Evolutionary conservation across 225 moss, liverwort and hornwort genomes (phyloP), one percentile per base, ranked within the genome.

Genomic region (Polytrichum formosum): DNA sequence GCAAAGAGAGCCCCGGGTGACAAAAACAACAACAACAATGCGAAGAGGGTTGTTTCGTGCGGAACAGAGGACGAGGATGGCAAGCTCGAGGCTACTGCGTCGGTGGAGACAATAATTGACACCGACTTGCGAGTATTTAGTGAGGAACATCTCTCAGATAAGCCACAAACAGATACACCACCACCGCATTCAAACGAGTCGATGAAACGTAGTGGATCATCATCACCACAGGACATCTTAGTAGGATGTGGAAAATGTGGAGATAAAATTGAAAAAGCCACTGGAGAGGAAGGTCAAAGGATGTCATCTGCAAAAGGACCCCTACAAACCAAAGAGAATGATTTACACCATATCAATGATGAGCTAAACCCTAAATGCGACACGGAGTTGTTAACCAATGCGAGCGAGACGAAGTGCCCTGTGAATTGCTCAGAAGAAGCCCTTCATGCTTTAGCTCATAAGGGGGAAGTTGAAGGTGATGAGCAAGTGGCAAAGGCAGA

Each of bases 71-170:
- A 27, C 20, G 75, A 72, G 67, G 74, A 79, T 27, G 62, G 70
- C 13, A 61, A 82, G 26, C 18, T 77, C 18, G 67, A 70, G 19
- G 5, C 61, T 5, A 53, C 7, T 26, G 25, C 19, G 26, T 72
- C 71, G 31, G 31, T 26, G 5, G 30, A 82, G 28, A 71, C 67
- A 26, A 63, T 31, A 18, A 20, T 70, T 30, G 70, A 70, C 56
- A 56, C 63, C 10, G 63, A 76, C 46, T 66, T 76, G 55, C 65
- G 21, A 29, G n/a, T 56, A 17, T 63, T 73, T 21, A 81, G 53
- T 29, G 29, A 73, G 25, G 26, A 67, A 7, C 26, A 55, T 67
- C 26, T 23, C 54, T 21, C 67, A 23, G 53, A 54, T 53, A 6
- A 53, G 26, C 26, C 67, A 19, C 16, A 27, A 67, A 18, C 27